phyloP scores from a whole-genome alignment of 2,329 filamentous ascomycete genomes.

The Diplodia seriata region DNA sequence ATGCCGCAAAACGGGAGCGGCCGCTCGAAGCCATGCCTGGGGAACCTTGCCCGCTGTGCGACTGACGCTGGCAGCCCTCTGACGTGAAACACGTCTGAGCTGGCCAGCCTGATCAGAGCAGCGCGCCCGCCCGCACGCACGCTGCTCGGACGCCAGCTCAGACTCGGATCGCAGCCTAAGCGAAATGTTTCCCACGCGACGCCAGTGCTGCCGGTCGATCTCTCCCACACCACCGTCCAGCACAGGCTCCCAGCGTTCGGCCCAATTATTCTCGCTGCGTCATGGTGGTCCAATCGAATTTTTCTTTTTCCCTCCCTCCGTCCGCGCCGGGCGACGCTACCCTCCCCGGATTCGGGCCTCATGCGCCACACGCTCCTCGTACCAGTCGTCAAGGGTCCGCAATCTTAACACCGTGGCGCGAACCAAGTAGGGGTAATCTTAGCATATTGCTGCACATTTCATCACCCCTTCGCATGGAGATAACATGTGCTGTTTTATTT shows the following conservation, averaged over 20 bases:
- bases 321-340: background rate
- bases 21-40: conserved; percentile 7
- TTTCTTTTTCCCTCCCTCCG: background rate
- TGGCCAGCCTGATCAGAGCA: conserved; percentile 1
- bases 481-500: background rate
- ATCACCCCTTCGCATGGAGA: background rate
- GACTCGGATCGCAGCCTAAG: conserved; percentile 19
- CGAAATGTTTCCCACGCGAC: conserved; percentile 20
- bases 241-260: conserved; percentile 11
- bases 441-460: background rate
- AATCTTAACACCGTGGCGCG: conserved; percentile 1
- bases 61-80: background rate
- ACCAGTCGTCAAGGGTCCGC: background rate
- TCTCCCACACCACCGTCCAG: background rate
- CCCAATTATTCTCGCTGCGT: conserved; percentile 9
- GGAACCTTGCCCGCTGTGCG: background rate
- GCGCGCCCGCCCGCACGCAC: conserved; percentile 1
- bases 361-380: conserved; percentile 1
- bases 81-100: conserved; percentile 25
- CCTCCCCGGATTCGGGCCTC: background rate
- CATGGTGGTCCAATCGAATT: conserved; percentile 10
- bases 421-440: background rate
- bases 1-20: conserved; percentile 6
- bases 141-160: conserved; percentile 11
- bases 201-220: conserved; percentile 4